These are phyloP conservation scores for Helicostylum pulchrum DNA, from an alignment of 192 early-diverging fungal genomes.

Conservation along the genomic window DNA sequence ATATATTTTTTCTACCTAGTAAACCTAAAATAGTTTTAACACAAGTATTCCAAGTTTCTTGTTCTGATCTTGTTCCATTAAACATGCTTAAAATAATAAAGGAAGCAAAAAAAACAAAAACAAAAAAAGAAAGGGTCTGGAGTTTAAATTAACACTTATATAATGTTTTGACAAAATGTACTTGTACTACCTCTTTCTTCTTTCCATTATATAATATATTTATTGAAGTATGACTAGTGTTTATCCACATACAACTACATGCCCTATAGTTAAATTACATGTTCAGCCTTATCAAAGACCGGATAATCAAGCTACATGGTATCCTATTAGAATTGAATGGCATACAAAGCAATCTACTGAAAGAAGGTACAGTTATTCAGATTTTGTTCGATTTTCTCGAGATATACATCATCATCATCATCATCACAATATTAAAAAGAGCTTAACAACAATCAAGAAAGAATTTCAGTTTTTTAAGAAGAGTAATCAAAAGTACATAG, in stretches of 20 bases:
- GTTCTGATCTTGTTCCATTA: slow-evolving; percentile 9
- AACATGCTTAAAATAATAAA: not conserved
- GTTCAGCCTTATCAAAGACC: not conserved
- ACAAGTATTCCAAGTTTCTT: slow-evolving; percentile 20
- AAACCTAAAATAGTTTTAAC: slow-evolving; percentile 21
- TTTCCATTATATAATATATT: no score
- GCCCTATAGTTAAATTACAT: not conserved
- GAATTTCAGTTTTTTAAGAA: no score
- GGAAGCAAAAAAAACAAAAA: not conserved
- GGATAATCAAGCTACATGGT: not conserved
- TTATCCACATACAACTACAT: no score
- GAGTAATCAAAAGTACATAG: not conserved
- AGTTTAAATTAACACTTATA: no score
- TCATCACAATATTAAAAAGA: not conserved
- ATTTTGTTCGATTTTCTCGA: not conserved
- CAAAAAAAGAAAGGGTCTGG: not conserved
- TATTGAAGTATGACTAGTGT: no score
- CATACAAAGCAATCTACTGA: not conserved
- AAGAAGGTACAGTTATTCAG: not conserved
- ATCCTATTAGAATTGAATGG: not conserved
- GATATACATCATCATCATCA: not conserved
- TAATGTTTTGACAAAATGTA: no score
- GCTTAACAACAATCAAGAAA: not conserved
- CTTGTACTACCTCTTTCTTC: no score
- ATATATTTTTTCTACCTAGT: slow-evolving; percentile 12